phyloP scores from a whole-genome alignment of 768 basidiomycete genomes.

The Russula griseocarnosa region DNA sequence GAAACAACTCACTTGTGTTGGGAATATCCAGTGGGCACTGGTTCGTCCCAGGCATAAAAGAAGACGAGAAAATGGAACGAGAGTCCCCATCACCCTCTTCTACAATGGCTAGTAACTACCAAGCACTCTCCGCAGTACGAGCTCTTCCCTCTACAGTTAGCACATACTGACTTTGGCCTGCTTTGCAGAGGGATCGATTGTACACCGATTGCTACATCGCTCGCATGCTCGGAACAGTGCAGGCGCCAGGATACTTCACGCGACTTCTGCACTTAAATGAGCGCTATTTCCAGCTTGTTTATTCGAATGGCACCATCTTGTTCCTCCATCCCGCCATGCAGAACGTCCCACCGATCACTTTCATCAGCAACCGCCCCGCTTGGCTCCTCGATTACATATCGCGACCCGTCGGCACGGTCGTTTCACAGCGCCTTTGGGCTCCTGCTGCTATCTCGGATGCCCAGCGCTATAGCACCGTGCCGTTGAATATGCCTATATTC shows the following conservation, averaged over 20 bases:
- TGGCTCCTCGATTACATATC: constrained; percentile 11
- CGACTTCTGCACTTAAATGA: background rate
- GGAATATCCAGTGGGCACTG: background rate
- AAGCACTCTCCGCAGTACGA: background rate
- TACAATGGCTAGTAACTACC: background rate
- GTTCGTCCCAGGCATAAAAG: background rate
- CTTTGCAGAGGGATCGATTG: too few species aligned
- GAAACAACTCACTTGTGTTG: background rate
- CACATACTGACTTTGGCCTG: too few species aligned
- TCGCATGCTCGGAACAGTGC: background rate
- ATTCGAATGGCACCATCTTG: background rate
- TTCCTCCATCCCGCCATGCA: background rate
- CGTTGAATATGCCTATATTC: constrained; percentile 21
- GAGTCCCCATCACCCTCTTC: background rate
- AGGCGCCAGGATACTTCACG: background rate
- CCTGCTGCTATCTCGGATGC: constrained; percentile 7
- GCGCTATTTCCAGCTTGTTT: background rate
- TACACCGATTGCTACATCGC: constrained; percentile 5
- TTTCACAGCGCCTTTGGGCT: constrained; percentile 13
- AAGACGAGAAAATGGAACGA: background rate
- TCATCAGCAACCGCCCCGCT: background rate
- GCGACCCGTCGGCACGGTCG: constrained; percentile 4
- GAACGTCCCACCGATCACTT: background rate
- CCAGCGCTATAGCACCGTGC: constrained; percentile 3
- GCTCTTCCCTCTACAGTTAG: background rate